A percentile compares a stretch with the other conserved stretches of the same genome.
These are phyloP conservation scores for Cordyceps cicadae DNA, from an alignment of 2,329 filamentous ascomycete species.

Conservation along the genomic window DNA sequence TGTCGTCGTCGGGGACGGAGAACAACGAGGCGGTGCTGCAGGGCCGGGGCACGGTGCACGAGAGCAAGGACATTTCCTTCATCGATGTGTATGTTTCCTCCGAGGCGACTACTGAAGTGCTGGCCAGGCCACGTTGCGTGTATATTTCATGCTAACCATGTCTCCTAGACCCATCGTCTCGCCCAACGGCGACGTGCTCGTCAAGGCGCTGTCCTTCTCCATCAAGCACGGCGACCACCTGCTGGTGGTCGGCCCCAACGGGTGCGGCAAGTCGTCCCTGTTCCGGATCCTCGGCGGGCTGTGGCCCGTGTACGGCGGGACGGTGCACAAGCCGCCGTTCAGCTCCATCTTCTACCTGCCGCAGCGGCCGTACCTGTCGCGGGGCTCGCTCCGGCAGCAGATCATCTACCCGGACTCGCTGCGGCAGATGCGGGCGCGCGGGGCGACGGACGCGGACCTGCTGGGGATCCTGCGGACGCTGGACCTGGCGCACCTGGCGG, in stretches of 20 bases:
- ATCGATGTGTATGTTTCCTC: conserved; percentile 59
- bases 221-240: conserved; percentile 83
- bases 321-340: conserved; percentile 82
- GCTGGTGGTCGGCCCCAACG: conserved; percentile 91
- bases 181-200: conserved; percentile 88
- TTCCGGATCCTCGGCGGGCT: conserved; percentile 94
- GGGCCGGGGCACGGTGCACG: conserved; percentile 71
- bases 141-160: not conserved
- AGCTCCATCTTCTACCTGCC: conserved; percentile 97
- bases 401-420: conserved; percentile 92
- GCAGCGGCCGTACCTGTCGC: conserved; percentile 85
- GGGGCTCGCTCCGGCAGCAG: conserved; percentile 88
- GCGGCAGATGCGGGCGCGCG: conserved; percentile 77
- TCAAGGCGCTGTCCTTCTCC: conserved; percentile 76
- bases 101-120: too few relatives aligned
- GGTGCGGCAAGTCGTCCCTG: conserved; percentile 90
- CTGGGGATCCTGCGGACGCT: conserved; percentile 67
- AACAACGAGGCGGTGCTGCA: conserved; percentile 76
- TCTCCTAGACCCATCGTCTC: conserved; percentile 70
- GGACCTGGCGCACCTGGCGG: conserved; percentile 74
- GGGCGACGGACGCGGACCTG: conserved; percentile 74
- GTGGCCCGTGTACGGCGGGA: conserved; percentile 96
- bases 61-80: conserved; percentile 79
- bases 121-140: too few relatives aligned
- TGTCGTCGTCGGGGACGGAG: conserved; percentile 76